Percentiles rank a stretch among this genome's conserved stretches.
phyloP scores from a whole-genome alignment of 129 eudicot genomes.

The Ambrosia trifida region DNA sequence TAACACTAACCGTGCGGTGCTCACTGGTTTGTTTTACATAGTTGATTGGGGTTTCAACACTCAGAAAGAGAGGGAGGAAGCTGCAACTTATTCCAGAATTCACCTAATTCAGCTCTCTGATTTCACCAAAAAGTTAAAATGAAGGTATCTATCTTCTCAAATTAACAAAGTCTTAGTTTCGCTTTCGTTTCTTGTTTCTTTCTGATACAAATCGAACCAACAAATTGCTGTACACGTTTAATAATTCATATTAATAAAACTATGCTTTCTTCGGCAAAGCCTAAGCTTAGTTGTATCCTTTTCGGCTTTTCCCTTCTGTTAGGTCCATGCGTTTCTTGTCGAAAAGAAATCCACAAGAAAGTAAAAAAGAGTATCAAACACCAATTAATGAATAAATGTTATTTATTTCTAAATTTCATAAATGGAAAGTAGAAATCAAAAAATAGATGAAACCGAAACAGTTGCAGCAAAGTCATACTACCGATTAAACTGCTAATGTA shows the following conservation, averaged over 20 bases:
- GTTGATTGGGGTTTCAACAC: constrained; percentile 99
- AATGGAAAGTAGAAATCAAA: constrained; percentile 13
- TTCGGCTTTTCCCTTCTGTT: neutral
- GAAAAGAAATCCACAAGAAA: neutral
- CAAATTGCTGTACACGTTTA: constrained; percentile 3
- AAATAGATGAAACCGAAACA: neutral
- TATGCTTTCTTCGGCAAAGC: neutral
- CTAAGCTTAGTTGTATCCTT: neutral
- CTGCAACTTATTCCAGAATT: constrained; percentile 80
- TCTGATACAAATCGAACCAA: constrained; percentile 14
- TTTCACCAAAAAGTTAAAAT: constrained; percentile 89
- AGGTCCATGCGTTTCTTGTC: neutral
- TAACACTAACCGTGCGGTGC: neutral
- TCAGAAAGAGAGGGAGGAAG: constrained; percentile 88
- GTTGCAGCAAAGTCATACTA: constrained; percentile 10
- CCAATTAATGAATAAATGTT: neutral
- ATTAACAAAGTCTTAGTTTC: neutral
- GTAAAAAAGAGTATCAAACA: neutral
- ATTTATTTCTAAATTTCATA: neutral
- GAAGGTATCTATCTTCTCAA: constrained; percentile 23
- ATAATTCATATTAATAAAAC: neutral
- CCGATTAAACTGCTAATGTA: neutral
- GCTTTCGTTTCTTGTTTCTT: neutral
- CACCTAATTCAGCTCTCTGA: constrained; percentile 82
- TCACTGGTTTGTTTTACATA: constrained; percentile 33